Conservation (phyloP, 176 grass and related monocot species). For the Ampelocalamus luodianensis region DNA sequence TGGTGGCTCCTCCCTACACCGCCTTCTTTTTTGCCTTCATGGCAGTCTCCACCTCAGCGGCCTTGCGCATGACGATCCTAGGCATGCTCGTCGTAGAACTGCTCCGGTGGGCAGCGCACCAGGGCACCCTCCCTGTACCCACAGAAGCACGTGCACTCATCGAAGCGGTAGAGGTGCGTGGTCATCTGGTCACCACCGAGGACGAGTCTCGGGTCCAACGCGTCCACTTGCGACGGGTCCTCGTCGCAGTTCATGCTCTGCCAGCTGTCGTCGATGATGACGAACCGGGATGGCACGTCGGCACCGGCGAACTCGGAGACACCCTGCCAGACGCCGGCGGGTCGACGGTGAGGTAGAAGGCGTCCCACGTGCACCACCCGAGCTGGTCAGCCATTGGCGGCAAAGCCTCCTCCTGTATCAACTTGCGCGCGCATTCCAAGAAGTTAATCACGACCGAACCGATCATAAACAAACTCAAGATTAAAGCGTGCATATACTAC, state of each 20-base stretch:
- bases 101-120: background rate
- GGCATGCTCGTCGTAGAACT: conserved; percentile 34
- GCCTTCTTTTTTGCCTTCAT: conserved; percentile 35
- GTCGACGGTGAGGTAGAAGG: conserved; percentile 80
- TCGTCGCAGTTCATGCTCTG: conserved; percentile 71
- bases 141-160: conserved; percentile 64
- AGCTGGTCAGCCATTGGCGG: conserved; percentile 58
- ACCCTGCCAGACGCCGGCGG: conserved; percentile 63
- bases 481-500: background rate
- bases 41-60: conserved; percentile 35
- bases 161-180: conserved; percentile 58
- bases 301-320: conserved; percentile 49
- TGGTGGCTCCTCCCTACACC: background rate
- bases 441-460: background rate
- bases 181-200: conserved; percentile 80
- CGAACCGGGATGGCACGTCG: conserved; percentile 53
- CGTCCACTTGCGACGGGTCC: conserved; percentile 32
- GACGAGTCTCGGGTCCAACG: conserved; percentile 33
- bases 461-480: background rate
- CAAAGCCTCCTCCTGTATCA: conserved; percentile 55
- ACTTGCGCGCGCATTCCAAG: background rate
- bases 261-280: conserved; percentile 82
- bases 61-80: conserved; percentile 32
- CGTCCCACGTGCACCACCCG: conserved; percentile 97
- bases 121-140: conserved; percentile 45